Percentiles rank a stretch among this genome's conserved stretches.
These are phyloP conservation scores for Detonula confervacea DNA, from an alignment of 352 stramenopile species.

Conservation along the genomic window DNA sequence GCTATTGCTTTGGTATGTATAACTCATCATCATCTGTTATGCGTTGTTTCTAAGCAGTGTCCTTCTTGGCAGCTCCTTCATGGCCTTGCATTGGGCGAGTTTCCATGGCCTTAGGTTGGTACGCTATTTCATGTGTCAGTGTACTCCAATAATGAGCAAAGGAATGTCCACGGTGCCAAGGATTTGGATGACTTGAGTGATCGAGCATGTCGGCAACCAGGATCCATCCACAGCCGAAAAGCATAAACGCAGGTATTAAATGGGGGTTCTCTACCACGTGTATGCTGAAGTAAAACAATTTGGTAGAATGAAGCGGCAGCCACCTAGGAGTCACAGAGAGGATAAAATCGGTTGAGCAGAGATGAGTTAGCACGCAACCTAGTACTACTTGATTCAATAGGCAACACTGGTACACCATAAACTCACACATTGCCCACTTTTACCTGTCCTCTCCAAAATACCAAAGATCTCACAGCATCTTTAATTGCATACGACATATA, in stretches of 20 bases:
- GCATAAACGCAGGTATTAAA: slow-evolving; percentile 64
- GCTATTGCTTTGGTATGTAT: slow-evolving; percentile 59
- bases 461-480: slow-evolving; percentile 64
- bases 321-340: no score
- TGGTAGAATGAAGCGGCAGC: slow-evolving; percentile 68
- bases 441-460: slow-evolving; percentile 78
- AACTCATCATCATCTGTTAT: slow-evolving; percentile 53
- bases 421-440: slow-evolving; percentile 59
- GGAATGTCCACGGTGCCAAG: slow-evolving; percentile 62
- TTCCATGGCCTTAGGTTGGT: slow-evolving; percentile 11
- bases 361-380: no score
- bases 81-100: slow-evolving; percentile 45
- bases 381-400: no score
- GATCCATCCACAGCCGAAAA: slow-evolving; percentile 67
- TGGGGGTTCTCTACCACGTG: slow-evolving; percentile 69
- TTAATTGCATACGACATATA: slow-evolving; percentile 53
- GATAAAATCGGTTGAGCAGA: no score
- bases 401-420: no score
- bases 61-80: slow-evolving; percentile 52
- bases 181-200: slow-evolving; percentile 66
- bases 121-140: slow-evolving; percentile 50
- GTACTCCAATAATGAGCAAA: slow-evolving; percentile 73
- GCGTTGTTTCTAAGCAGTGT: slow-evolving; percentile 60
- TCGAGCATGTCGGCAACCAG: slow-evolving; percentile 72
- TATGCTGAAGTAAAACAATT: slow-evolving; percentile 61